Percentiles rank a stretch among this genome's conserved stretches.
phyloP scores from a whole-genome alignment of 805 yeast species.

The Yarrowia osloensis region DNA sequence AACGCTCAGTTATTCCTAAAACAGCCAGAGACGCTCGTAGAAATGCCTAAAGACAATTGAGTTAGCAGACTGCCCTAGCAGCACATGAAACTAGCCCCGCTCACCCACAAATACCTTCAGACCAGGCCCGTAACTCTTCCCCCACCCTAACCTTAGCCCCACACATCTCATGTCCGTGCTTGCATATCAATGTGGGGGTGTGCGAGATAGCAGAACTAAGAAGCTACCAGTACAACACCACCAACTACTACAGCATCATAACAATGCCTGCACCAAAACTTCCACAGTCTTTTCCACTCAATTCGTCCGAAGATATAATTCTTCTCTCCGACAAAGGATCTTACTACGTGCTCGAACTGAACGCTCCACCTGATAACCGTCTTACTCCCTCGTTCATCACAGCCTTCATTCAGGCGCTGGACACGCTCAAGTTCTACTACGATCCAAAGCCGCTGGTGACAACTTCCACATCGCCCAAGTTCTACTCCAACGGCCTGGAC shows the following conservation, averaged over 20 bases:
- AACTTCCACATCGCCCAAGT: constrained; percentile 44
- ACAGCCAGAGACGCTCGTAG: too few relatives aligned
- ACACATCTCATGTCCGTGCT: not conserved
- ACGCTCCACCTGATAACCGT: constrained; percentile 44
- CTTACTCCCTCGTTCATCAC: constrained; percentile 41
- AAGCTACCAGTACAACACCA: not conserved
- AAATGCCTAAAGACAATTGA: too few relatives aligned
- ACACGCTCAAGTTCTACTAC: constrained; percentile 38
- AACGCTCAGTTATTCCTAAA: too few relatives aligned
- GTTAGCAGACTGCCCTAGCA: too few relatives aligned
- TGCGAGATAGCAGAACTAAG: not conserved
- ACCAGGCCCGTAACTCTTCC: too few relatives aligned
- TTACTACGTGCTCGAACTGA: constrained; percentile 42
- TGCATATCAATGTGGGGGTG: constrained; percentile 15
- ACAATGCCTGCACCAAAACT: not conserved
- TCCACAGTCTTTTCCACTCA: not conserved
- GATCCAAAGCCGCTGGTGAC: constrained; percentile 43
- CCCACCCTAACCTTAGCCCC: constrained; percentile 16
- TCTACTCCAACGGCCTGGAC: constrained; percentile 46
- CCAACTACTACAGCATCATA: too few relatives aligned
- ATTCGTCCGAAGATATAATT: not conserved
- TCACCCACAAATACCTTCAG: too few relatives aligned
- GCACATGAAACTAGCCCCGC: too few relatives aligned
- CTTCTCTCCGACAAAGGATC: not conserved
- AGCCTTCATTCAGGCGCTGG: constrained; percentile 42